Evolutionary conservation across 768 basidiomycete genomes (phyloP).

Genomic region (Megacollybia marginata): DNA sequence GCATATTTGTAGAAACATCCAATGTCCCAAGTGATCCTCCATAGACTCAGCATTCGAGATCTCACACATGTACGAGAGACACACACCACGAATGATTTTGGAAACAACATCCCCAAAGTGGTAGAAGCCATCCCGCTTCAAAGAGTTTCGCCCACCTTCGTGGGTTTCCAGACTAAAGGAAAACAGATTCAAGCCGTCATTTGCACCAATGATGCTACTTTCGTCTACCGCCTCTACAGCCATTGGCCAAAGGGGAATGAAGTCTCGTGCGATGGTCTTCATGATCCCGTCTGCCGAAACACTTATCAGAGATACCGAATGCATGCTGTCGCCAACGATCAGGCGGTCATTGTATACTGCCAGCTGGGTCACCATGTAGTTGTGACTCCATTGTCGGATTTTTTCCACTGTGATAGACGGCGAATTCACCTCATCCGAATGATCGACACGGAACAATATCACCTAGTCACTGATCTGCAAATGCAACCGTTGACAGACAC

Average conservation of each 20-base stretch:
- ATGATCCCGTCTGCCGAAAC: slow-evolving; percentile 33
- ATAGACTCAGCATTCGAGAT: neutral
- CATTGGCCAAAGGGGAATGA: slow-evolving; percentile 68
- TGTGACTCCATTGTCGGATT: slow-evolving; percentile 68
- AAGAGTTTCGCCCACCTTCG: slow-evolving; percentile 30
- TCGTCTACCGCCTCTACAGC: slow-evolving; percentile 51
- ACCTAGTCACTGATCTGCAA: slow-evolving; percentile 26
- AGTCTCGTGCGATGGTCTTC: slow-evolving; percentile 61
- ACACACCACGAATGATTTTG: slow-evolving; percentile 59
- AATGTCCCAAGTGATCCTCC: slow-evolving; percentile 49
- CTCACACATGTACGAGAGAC: neutral
- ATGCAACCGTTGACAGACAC: neutral
- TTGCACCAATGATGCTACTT: slow-evolving; percentile 60
- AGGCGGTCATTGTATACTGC: slow-evolving; percentile 47
- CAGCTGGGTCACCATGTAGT: slow-evolving; percentile 69
- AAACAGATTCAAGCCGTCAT: slow-evolving; percentile 62
- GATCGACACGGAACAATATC: slow-evolving; percentile 35
- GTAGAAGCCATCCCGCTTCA: slow-evolving; percentile 65
- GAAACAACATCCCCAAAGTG: slow-evolving; percentile 74
- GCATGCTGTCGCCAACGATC: slow-evolving; percentile 73
- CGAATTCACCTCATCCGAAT: slow-evolving; percentile 16
- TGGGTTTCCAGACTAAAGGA: slow-evolving; percentile 43
- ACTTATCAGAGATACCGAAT: slow-evolving; percentile 67
- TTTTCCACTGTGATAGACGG: slow-evolving; percentile 30
- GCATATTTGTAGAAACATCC: slow-evolving; percentile 32